Evolutionary conservation across 116 monocot genomes (phyloP).

Genomic region (Cymodocea nodosa): DNA sequence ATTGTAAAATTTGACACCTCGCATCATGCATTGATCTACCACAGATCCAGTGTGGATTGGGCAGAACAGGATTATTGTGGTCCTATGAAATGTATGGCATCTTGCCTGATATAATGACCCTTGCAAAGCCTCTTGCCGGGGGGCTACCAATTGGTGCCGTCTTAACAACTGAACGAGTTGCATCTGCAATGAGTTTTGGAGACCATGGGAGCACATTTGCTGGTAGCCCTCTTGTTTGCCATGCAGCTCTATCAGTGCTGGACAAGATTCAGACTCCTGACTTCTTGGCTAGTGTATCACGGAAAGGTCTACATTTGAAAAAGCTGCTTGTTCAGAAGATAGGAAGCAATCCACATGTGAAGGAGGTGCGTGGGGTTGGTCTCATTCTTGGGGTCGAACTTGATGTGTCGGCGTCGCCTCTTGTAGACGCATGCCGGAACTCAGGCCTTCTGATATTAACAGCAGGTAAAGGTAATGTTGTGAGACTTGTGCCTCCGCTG

Average conservation of each 20-base stretch:
- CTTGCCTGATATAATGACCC: constrained; percentile 82
- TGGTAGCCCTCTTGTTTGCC: constrained; percentile 62
- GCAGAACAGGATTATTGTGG: constrained; percentile 78
- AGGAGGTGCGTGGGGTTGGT: constrained; percentile 65
- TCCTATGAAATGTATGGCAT: constrained; percentile 66
- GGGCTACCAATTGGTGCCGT: constrained; percentile 78
- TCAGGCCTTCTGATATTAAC: constrained; percentile 71
- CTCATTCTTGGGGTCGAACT: constrained; percentile 77
- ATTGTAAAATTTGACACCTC: too few relatives aligned
- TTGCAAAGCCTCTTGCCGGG: constrained; percentile 86
- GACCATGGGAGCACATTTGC: constrained; percentile 92
- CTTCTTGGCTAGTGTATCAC: constrained; percentile 44
- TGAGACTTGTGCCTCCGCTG: constrained; percentile 81
- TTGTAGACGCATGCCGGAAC: constrained; percentile 56
- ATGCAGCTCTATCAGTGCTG: constrained; percentile 58
- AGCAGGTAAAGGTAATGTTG: constrained; percentile 77
- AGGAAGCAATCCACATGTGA: constrained; percentile 38
- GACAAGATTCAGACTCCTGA: constrained; percentile 51
- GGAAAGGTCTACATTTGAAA: constrained; percentile 58
- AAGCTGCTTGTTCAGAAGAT: constrained; percentile 38
- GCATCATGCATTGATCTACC: too few relatives aligned
- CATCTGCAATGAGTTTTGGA: constrained; percentile 42
- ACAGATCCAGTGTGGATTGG: constrained; percentile 88
- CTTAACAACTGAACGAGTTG: constrained; percentile 50
- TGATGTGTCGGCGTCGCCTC: constrained; percentile 44